Conservation (phyloP, 2,329 filamentous ascomycete species). For the Ceratocystis lukuohia region DNA sequence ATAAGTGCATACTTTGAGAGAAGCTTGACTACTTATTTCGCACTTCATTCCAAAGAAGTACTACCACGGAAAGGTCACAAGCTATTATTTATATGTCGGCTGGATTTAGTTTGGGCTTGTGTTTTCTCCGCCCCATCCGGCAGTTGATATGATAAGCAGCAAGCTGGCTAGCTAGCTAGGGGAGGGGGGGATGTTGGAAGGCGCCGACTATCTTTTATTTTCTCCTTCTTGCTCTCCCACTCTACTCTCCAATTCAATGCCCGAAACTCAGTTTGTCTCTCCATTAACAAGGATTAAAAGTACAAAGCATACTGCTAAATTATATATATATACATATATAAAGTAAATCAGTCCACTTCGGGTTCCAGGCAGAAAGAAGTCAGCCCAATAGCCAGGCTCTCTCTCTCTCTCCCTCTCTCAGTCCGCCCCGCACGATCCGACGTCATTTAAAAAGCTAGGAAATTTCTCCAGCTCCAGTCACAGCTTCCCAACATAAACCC, state of each 20-base stretch:
- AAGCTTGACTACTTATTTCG: not conserved
- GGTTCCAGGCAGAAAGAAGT: not conserved
- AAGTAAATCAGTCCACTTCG: not conserved
- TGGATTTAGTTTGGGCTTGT: not conserved
- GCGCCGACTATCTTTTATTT: not conserved
- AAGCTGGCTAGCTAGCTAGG: not conserved
- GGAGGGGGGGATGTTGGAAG: not conserved
- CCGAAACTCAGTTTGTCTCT: not conserved
- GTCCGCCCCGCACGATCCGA: constrained; percentile 5
- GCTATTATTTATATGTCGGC: not conserved
- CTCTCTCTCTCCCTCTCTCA: not conserved
- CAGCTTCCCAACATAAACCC: not conserved
- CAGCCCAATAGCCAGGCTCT: not conserved
- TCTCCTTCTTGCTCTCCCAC: not conserved
- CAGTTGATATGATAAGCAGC: not conserved
- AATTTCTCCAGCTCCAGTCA: not conserved
- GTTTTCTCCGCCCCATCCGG: constrained; percentile 1
- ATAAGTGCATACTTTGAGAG: not conserved
- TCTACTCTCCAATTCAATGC: not conserved
- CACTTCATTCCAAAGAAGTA: not conserved
- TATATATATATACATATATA: not conserved
- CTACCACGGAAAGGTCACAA: not conserved
- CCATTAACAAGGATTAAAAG: not conserved
- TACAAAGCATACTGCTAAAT: not conserved
- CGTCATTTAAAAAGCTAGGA: not conserved